These are phyloP conservation scores for Aspergillus ellipticus DNA, from an alignment of 495 filamentous ascomycete genomes.

Conservation along the genomic window DNA sequence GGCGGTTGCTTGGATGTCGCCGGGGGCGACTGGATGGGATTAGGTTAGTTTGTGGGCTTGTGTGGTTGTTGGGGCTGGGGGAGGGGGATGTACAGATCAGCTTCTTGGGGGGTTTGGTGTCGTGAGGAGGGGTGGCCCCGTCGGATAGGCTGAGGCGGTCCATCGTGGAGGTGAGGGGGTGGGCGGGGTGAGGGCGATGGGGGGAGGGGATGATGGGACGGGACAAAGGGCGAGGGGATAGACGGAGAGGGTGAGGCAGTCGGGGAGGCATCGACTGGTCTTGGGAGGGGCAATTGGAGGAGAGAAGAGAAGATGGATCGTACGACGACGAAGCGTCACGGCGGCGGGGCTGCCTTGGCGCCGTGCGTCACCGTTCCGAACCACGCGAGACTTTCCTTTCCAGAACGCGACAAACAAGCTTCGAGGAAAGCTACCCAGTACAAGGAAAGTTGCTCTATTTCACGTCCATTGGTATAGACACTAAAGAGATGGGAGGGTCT, in stretches of 20 bases:
- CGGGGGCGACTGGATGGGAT: constrained; percentile 37
- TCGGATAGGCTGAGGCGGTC: background rate
- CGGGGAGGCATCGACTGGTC: constrained; percentile 9
- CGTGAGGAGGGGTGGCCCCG: constrained; percentile 3
- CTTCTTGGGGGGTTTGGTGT: constrained; percentile 40
- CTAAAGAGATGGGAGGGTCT: constrained; percentile 37
- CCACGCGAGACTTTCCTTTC: too few species aligned
- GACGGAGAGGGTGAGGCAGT: background rate
- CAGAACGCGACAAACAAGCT: too few species aligned
- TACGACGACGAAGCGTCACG: too few species aligned
- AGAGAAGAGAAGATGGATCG: background rate
- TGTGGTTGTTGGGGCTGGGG: background rate
- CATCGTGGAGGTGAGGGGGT: constrained; percentile 2
- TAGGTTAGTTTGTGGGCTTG: constrained; percentile 16
- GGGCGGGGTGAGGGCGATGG: background rate
- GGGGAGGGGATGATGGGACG: too few species aligned
- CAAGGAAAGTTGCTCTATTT: too few species aligned
- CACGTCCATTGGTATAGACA: background rate
- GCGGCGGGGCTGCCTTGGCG: background rate
- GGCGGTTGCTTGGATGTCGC: constrained; percentile 32
- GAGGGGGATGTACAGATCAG: constrained; percentile 37
- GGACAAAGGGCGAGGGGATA: background rate
- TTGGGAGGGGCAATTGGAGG: too few species aligned
- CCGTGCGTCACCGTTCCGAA: too few species aligned
- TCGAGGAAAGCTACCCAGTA: too few species aligned